These are phyloP conservation scores for Taphrina pruni DNA, from an alignment of 1,139 yeast species.

Conservation along the genomic window DNA sequence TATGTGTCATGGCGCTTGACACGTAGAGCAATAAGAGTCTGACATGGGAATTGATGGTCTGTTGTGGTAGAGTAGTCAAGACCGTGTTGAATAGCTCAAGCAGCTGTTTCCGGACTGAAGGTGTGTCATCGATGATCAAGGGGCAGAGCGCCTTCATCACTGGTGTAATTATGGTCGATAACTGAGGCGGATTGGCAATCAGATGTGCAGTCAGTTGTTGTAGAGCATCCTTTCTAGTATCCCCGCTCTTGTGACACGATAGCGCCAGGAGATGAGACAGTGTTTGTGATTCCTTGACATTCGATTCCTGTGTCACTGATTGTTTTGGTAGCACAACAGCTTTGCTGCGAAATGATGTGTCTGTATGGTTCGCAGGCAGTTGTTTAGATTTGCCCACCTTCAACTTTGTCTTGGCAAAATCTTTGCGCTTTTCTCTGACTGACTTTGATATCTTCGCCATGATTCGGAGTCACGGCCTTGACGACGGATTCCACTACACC, in stretches of 20 bases:
- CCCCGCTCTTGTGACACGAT: conserved; percentile 75
- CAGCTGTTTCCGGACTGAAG: conserved; percentile 67
- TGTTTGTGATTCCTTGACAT: conserved; percentile 34
- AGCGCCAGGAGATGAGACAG: conserved; percentile 61
- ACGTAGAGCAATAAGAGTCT: conserved; percentile 71
- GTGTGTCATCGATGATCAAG: conserved; percentile 64
- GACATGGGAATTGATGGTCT: conserved; percentile 64
- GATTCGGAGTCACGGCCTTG: background rate
- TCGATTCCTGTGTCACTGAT: conserved; percentile 52
- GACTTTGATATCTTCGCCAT: conserved; percentile 40
- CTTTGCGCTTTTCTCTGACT: conserved; percentile 38
- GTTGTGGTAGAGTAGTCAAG: conserved; percentile 8
- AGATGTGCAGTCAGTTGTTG: conserved; percentile 41
- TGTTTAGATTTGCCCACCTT: conserved; percentile 85
- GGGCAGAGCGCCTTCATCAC: conserved; percentile 66
- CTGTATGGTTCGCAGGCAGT: conserved; percentile 76
- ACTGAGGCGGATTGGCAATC: conserved; percentile 40
- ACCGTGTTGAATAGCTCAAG: conserved; percentile 50
- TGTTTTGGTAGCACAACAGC: conserved; percentile 68
- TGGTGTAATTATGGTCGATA: conserved; percentile 50
- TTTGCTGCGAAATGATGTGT: conserved; percentile 82
- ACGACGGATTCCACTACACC: background rate
- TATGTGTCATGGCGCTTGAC: conserved; percentile 95
- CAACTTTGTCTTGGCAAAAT: conserved; percentile 66
- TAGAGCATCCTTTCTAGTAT: conserved; percentile 47